Conservation (phyloP, 2,329 filamentous ascomycete species). For the Phialocephala sp. region DNA sequence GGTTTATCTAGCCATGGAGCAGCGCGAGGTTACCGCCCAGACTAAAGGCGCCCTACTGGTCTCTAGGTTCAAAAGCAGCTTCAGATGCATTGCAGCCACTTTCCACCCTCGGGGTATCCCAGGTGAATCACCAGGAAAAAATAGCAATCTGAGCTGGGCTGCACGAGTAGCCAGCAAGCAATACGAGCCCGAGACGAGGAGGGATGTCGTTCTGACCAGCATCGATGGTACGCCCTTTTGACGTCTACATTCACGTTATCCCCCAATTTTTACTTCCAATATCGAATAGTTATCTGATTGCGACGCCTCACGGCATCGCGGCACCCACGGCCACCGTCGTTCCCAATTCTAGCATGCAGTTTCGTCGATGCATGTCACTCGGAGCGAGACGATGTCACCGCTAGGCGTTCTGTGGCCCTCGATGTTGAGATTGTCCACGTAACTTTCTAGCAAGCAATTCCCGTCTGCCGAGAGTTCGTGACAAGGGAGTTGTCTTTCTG, state of each 20-base stretch:
- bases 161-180: constrained; percentile 68
- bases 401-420: background rate
- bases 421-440: background rate
- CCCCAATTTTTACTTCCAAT: constrained; percentile 1
- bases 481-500: background rate
- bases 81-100: constrained; percentile 70
- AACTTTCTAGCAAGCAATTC: background rate
- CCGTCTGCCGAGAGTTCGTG: background rate
- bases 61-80: constrained; percentile 66
- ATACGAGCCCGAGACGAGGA: constrained; percentile 55
- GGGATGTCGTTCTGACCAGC: constrained; percentile 68
- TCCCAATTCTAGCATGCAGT: background rate
- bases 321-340: background rate
- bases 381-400: constrained; percentile 3
- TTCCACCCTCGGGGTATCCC: constrained; percentile 69
- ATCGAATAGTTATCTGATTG: background rate
- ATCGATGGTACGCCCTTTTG: constrained; percentile 65
- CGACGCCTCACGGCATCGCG: background rate
- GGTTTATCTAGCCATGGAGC: constrained; percentile 77
- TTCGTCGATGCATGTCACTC: background rate
- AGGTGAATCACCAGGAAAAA: constrained; percentile 74
- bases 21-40: constrained; percentile 65
- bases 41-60: constrained; percentile 68
- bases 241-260: background rate
- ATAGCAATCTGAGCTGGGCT: constrained; percentile 76